phyloP scores from a whole-genome alignment of 2,329 filamentous ascomycete genomes.

The Cladosporium sp. region DNA sequence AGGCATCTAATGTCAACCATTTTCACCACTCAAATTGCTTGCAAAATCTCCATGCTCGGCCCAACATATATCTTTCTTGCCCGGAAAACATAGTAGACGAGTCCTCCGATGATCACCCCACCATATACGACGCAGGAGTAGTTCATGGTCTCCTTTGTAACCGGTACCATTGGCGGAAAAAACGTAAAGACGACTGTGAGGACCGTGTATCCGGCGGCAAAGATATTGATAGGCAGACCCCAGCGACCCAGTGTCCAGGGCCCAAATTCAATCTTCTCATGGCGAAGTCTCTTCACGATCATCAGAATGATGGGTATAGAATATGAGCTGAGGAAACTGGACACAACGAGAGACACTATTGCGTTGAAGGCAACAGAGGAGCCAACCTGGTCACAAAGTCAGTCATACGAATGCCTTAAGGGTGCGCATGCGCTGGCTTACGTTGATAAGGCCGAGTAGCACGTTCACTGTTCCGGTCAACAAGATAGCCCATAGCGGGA shows the following conservation, averaged over 20 bases:
- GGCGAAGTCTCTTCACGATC: constrained; percentile 17
- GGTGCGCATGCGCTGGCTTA: constrained; percentile 25
- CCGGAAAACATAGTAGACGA: background rate
- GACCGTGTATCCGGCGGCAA: background rate
- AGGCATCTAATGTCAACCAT: background rate
- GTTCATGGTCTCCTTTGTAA: background rate
- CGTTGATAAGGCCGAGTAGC: constrained; percentile 27
- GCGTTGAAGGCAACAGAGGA: constrained; percentile 1
- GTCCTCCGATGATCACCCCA: background rate
- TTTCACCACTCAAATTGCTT: background rate
- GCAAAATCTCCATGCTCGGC: background rate
- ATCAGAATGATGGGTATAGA: constrained; percentile 21
- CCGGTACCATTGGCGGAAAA: background rate
- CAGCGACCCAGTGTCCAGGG: constrained; percentile 19
- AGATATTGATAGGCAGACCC: constrained; percentile 13
- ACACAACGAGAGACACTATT: constrained; percentile 2
- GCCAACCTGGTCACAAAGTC: background rate
- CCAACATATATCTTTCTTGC: background rate
- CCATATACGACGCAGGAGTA: background rate
- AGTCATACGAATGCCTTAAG: constrained; percentile 24
- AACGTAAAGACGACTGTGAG: background rate
- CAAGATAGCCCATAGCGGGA: constrained; percentile 22
- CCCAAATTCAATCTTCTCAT: constrained; percentile 18
- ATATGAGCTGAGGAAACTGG: background rate
- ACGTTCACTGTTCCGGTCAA: constrained; percentile 21